Conservation (phyloP, 1,139 yeast genomes). For the Protomyces arabidopsidicola region DNA sequence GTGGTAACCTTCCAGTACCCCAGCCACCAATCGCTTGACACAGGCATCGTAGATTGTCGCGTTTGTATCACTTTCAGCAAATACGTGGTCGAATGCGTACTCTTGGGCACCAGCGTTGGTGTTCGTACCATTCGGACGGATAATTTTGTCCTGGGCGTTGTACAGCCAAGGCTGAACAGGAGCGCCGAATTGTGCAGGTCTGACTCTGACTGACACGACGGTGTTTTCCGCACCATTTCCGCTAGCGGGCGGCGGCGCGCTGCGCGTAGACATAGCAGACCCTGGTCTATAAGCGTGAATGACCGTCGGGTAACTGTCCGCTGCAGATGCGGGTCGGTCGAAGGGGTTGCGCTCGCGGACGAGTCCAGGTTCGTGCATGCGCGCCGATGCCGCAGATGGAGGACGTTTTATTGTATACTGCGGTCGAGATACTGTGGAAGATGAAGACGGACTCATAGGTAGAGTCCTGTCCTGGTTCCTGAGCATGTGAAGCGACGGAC, state of each 20-base stretch:
- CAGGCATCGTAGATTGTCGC: conserved; percentile 55
- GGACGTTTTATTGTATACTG: background rate
- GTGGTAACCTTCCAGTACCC: conserved; percentile 72
- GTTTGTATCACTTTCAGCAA: conserved; percentile 45
- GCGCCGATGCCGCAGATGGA: background rate
- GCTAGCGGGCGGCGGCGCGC: background rate
- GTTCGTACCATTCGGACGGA: background rate
- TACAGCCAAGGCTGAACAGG: conserved; percentile 10
- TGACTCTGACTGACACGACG: conserved; percentile 11
- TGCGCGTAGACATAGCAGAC: conserved; percentile 8
- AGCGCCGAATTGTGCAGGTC: background rate
- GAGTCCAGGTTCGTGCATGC: background rate
- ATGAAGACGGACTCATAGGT: conserved; percentile 1
- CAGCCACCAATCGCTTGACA: conserved; percentile 58
- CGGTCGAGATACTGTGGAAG: background rate
- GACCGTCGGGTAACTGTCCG: background rate
- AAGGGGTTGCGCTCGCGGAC: conserved; percentile 2
- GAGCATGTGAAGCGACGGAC: background rate
- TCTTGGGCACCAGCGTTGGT: background rate
- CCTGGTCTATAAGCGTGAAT: conserved; percentile 1
- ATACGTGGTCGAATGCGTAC: conserved; percentile 76
- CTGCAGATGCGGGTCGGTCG: background rate
- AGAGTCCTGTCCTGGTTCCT: background rate
- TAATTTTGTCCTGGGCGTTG: background rate
- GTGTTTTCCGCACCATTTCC: conserved; percentile 7